These are phyloP conservation scores for Ceratocystis harringtonii DNA, from an alignment of 2,329 filamentous ascomycete species.

Conservation along the genomic window DNA sequence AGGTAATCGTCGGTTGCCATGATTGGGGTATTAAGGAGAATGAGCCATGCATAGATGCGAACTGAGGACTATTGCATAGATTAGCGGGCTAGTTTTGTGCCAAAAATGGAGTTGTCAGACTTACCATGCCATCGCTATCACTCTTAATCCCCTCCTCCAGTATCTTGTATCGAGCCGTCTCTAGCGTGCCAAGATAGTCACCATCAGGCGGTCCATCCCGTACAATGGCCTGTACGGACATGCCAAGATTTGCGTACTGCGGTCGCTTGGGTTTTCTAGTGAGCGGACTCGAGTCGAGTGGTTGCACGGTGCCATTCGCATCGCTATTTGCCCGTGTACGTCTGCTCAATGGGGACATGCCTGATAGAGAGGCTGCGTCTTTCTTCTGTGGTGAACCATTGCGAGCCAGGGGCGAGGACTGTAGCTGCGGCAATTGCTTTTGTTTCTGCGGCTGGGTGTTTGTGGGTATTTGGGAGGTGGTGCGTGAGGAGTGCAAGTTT, in stretches of 20 bases:
- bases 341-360: slow-evolving; percentile 28
- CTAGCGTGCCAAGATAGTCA: slow-evolving; percentile 50
- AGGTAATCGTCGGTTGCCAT: slow-evolving; percentile 81
- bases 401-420: slow-evolving; percentile 20
- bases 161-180: slow-evolving; percentile 58
- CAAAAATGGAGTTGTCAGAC: slow-evolving; percentile 4
- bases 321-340: slow-evolving; percentile 61
- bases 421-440: slow-evolving; percentile 3
- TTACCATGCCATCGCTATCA: slow-evolving; percentile 69
- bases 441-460: not conserved
- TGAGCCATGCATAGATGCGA: slow-evolving; percentile 91
- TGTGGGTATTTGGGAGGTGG: not conserved
- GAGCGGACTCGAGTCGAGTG: not conserved
- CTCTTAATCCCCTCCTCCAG: slow-evolving; percentile 61
- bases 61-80: slow-evolving; percentile 53
- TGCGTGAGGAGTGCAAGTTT: not conserved
- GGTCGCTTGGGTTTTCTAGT: slow-evolving; percentile 22
- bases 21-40: slow-evolving; percentile 76
- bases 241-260: slow-evolving; percentile 36
- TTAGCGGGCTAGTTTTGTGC: not conserved
- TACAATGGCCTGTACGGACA: slow-evolving; percentile 59
- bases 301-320: slow-evolving; percentile 30
- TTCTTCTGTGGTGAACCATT: slow-evolving; percentile 24
- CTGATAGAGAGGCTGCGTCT: slow-evolving; percentile 21
- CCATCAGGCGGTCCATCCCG: slow-evolving; percentile 65